These are phyloP conservation scores for Nakazawaea ishiwadae DNA, from an alignment of 805 yeast genomes.

Conservation along the genomic window DNA sequence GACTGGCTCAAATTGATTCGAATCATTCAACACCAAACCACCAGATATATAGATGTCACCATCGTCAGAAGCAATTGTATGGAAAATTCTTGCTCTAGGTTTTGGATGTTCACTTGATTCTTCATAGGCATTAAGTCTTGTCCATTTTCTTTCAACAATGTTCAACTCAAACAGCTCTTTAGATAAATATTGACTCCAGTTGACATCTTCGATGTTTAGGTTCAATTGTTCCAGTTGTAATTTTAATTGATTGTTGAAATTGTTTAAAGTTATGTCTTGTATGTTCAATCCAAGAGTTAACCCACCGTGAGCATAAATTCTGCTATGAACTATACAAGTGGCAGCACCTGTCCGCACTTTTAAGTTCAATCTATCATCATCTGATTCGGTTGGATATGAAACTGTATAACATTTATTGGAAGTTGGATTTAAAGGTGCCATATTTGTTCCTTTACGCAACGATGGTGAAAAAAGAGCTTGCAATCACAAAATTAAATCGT, in stretches of 20 bases:
- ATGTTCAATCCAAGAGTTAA: slow-evolving; percentile 52
- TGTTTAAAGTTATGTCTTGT: slow-evolving; percentile 25
- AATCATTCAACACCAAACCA: slow-evolving; percentile 45
- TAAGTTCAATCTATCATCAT: slow-evolving; percentile 42
- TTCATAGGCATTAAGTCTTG: slow-evolving; percentile 28
- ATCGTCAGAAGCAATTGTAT: slow-evolving; percentile 47
- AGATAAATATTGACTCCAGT: slow-evolving; percentile 40
- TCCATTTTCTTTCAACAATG: slow-evolving; percentile 58
- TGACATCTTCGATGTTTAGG: slow-evolving; percentile 14
- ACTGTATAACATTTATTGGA: slow-evolving; percentile 56
- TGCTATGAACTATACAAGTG: slow-evolving; percentile 49
- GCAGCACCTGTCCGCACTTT: slow-evolving; percentile 70
- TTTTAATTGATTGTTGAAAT: slow-evolving; percentile 23
- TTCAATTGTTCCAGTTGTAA: slow-evolving; percentile 24
- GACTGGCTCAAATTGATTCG: slow-evolving; percentile 36
- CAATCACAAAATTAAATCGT: no score
- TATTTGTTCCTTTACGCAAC: no score
- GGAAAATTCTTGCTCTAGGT: slow-evolving; percentile 53
- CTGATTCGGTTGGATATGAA: slow-evolving; percentile 48
- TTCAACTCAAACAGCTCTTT: slow-evolving; percentile 60
- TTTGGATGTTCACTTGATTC: slow-evolving; percentile 15
- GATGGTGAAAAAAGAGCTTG: no score
- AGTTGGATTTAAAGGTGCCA: slow-evolving; percentile 64
- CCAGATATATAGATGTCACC: slow-evolving; percentile 58
- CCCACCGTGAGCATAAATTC: slow-evolving; percentile 67